Base-by-base conservation (phyloP, 2,329 filamentous ascomycete species). In the Nannizziopsis barbatae region DNA sequence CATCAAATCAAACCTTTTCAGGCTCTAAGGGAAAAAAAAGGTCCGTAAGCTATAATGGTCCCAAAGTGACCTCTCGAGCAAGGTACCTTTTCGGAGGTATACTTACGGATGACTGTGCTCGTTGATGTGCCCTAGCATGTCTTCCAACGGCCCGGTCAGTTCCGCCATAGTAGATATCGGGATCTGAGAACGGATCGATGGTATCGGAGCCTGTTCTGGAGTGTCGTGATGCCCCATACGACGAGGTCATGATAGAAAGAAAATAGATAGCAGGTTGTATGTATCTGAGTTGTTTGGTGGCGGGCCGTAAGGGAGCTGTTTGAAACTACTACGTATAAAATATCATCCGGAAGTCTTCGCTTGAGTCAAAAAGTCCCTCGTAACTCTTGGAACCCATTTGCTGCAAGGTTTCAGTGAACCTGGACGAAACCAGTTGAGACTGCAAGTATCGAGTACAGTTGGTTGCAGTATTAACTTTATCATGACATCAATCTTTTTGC, bases 161-260 rank as follows among this genome's bases (percentile, higher is more conserved):
- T 55, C 67, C 61, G 31, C 77, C 76, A 65, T 81, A 81, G 63
- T 81, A 81, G 54, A 79, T 64, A 52, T 76, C 71, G 7, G 77
- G 71, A 35, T 75, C 68, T 33, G 76, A 75, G 57, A 73, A 75
- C 4, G 78, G 77, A 61, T 81, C 77, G 55, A 71, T 59, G 50
- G 66, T 65, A 52, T 71, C 71, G n/a, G 51, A 53, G 50, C 66
- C 68, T 36, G 57, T 55, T 48, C 65, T 60, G 8, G 35, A 47
- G 39, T 52, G 51, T 17, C 40, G 38, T 22, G 46, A 12, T 14
- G 17, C 30, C 38, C 14, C 31, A 46, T 46, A 17, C 39, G 47
- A 47, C 50, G 51, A 47, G 44, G 31, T 50, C 51, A 52, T 52
- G 39, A 48, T 50, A n/a, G n/a, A n/a, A n/a, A 20, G 27, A 32